Evolutionary conservation across 1,139 yeast genomes (phyloP).

Genomic region (Yamadazyma friedrichii): DNA sequence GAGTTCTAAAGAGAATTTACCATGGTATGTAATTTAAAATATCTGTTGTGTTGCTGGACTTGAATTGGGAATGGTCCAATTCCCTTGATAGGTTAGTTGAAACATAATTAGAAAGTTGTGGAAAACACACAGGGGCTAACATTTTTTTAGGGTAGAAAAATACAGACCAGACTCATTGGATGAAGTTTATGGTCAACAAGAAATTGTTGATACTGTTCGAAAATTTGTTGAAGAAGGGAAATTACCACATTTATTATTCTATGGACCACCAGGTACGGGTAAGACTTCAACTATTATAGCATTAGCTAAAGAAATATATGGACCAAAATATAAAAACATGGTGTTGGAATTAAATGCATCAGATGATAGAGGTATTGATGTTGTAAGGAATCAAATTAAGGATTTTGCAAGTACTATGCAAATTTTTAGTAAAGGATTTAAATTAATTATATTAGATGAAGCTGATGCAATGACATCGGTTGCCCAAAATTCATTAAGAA

Average conservation of each 20-base stretch:
- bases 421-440: conserved; percentile 79
- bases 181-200: conserved; percentile 90
- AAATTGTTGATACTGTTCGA: conserved; percentile 76
- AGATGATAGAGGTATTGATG: conserved; percentile 85
- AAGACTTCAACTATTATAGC: conserved; percentile 94
- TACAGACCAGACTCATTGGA: conserved; percentile 83
- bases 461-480: conserved; percentile 99
- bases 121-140: conserved; percentile 20
- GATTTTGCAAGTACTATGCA: conserved; percentile 89
- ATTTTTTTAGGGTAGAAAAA: conserved; percentile 77
- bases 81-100: background rate
- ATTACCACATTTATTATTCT: conserved; percentile 85
- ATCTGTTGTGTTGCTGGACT: too few relatives aligned
- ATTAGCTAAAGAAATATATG: conserved; percentile 87
- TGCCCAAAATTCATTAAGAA: conserved; percentile 88
- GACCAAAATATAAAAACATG: conserved; percentile 80
- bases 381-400: conserved; percentile 80
- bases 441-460: conserved; percentile 89
- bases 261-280: conserved; percentile 99
- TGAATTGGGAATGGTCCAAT: background rate
- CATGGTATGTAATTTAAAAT: conserved; percentile 8
- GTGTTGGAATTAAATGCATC: conserved; percentile 88
- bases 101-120: too few relatives aligned
- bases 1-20: conserved; percentile 11
- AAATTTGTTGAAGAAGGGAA: conserved; percentile 81